Evolutionary conservation across 345 rosid genomes (phyloP).

Genomic region (Psidium guajava): DNA sequence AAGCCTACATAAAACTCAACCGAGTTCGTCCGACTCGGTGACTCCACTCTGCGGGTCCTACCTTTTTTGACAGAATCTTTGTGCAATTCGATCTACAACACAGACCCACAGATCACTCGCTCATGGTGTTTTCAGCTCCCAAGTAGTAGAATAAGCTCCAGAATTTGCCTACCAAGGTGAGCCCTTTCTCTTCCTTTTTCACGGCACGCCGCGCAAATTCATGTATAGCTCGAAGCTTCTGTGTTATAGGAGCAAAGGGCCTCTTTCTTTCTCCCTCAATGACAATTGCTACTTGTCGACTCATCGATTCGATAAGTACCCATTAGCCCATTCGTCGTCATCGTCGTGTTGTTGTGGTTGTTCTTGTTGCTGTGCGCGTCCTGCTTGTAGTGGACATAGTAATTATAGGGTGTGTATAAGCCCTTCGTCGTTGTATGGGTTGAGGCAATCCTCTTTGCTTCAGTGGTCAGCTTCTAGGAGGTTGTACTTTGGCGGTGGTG

Average conservation of each 20-base stretch:
- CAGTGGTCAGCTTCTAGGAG: conserved; percentile 50
- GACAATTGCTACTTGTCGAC: conserved; percentile 34
- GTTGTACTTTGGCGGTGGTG: conserved; percentile 27
- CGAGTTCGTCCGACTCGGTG: neutral
- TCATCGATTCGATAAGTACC: conserved; percentile 35
- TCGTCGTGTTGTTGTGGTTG: conserved; percentile 22
- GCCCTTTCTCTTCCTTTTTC: neutral
- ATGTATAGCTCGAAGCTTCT: conserved; percentile 34
- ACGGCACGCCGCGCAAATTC: conserved; percentile 15
- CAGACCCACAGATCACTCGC: neutral
- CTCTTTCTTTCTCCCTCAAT: conserved; percentile 33
- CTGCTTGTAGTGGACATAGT: conserved; percentile 1
- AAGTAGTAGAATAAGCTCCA: neutral
- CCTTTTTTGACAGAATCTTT: neutral
- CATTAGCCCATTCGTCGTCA: conserved; percentile 6
- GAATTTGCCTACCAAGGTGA: neutral
- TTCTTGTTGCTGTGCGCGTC: conserved; percentile 24
- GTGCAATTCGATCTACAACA: neutral
- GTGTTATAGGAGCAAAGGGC: conserved; percentile 31
- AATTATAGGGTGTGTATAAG: conserved; percentile 7
- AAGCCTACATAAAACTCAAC: neutral
- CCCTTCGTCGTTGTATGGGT: conserved; percentile 43
- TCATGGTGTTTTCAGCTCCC: neutral
- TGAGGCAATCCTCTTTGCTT: conserved; percentile 65
- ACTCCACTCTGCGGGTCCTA: neutral